Base-by-base conservation (phyloP, 768 basidiomycete genomes). In the Hygrophoropsis aurantiaca region DNA sequence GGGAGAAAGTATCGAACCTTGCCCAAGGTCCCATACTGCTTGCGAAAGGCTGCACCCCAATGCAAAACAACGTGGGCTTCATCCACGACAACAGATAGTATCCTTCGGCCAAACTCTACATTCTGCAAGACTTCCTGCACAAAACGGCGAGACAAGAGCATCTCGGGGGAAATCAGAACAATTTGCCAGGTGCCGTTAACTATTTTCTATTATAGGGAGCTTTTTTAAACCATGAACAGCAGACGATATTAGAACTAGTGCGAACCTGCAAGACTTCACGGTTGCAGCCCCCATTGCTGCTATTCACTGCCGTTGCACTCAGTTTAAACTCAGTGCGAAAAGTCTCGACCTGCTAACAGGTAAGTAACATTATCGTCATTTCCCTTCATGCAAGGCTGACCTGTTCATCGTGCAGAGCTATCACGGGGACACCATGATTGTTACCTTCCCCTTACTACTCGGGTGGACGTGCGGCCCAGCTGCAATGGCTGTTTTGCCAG, bases 341-440 rank as follows among this genome's bases (percentile, higher is more conserved):
- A 0, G 70, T 71, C 9, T 40, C 7, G 0, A 65, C 65, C 68
- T 70, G 23, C 10, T 9, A 5, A n/a, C n/a, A n/a, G n/a, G n/a
- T n/a, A n/a, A n/a, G n/a, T n/a, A n/a, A n/a, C n/a, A n/a, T n/a
- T n/a, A n/a, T n/a, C n/a, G n/a, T n/a, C n/a, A n/a, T n/a, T n/a
- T n/a, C n/a, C n/a, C n/a, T n/a, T n/a, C n/a, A n/a, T n/a, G n/a
- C n/a, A n/a, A n/a, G n/a, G n/a, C 33, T 47, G 51, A 49, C 68
- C 59, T 62, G 61, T 45, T 74, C 70, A 1, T 72, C 65, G 18
- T 74, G 70, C 1, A 74, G 63, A 0, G 67, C 63, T 1, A 73
- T 54, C 2, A 49, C 2, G 72, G 73, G 5, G 69, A 71, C 0
- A 74, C 59, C 56, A 74, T 57, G 2, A 75, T 49, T 0, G 70